Percentiles rank a stretch among this genome's conserved stretches.
Evolutionary conservation across 306 rosid genomes (phyloP).

Genomic region (Vicia villosa): DNA sequence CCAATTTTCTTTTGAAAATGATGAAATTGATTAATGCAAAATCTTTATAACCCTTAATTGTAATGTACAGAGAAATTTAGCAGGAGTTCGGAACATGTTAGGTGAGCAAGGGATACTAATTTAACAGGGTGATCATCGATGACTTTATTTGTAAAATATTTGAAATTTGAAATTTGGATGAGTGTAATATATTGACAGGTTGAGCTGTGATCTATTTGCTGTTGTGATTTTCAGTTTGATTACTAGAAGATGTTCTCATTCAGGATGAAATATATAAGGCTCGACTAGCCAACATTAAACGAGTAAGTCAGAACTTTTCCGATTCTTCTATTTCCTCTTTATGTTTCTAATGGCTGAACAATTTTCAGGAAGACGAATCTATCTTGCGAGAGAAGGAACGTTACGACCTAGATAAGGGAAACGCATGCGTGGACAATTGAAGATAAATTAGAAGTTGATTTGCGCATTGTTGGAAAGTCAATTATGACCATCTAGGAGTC

Average conservation of each 20-base stretch:
- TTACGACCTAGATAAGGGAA: conserved; percentile 94
- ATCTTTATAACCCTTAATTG: conserved; percentile 25
- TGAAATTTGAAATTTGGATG: no score
- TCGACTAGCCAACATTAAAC: conserved; percentile 91
- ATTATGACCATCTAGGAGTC: no score
- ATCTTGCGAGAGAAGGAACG: conserved; percentile 93
- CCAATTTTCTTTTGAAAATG: neutral
- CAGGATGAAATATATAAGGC: no score
- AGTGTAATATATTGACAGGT: no score
- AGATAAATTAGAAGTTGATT: no score
- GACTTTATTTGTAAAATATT: no score
- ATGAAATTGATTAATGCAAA: neutral
- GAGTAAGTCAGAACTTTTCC: conserved; percentile 56
- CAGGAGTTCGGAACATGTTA: conserved; percentile 63
- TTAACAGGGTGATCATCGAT: no score
- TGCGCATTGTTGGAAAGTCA: no score
- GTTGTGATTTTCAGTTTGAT: no score
- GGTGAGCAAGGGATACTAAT: conserved; percentile 68
- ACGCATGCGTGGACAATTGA: conserved; percentile 98
- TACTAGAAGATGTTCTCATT: no score
- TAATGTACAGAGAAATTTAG: conserved; percentile 75
- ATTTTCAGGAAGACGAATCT: conserved; percentile 79
- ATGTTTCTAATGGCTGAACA: conserved; percentile 33
- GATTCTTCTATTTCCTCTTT: conserved; percentile 22
- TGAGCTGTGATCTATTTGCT: no score